phyloP scores from a whole-genome alignment of 257 asterid genomes.

The Solanum verrucosum region DNA sequence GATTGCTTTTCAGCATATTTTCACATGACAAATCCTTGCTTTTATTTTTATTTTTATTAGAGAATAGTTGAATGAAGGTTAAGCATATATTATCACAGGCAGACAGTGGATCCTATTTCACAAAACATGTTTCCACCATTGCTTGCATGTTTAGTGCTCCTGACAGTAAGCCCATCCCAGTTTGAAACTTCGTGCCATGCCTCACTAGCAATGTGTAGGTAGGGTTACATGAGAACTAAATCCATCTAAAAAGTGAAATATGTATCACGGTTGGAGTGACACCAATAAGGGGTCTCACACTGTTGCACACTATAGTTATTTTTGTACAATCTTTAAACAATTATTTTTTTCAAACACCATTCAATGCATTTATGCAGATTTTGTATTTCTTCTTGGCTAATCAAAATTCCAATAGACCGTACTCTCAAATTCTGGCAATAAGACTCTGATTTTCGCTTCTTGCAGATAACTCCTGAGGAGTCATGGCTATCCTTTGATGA shows the following conservation, averaged over 20 bases:
- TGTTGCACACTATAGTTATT: not conserved
- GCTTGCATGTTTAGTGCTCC: not conserved
- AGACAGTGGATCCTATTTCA: not conserved
- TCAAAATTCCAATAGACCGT: not conserved
- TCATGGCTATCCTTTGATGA: slow-evolving; percentile 74
- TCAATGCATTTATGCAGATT: not conserved
- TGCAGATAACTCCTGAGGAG: slow-evolving; percentile 77
- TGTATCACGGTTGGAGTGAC: not conserved
- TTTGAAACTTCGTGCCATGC: not conserved
- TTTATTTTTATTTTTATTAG: not conserved
- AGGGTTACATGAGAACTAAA: not conserved
- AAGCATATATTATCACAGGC: not conserved
- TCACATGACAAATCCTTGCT: not conserved
- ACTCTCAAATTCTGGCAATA: not conserved
- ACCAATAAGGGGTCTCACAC: not conserved
- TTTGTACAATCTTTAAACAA: not conserved
- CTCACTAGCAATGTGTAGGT: not conserved
- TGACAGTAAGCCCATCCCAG: not conserved
- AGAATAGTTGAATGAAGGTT: not conserved
- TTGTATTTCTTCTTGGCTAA: not conserved
- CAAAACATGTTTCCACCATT: not conserved
- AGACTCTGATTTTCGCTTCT: not conserved
- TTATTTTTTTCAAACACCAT: not conserved
- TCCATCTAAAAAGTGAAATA: not conserved
- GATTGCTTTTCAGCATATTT: not conserved